Evolutionary conservation across 2,329 filamentous ascomycete genomes (phyloP).

Genomic region (Fusarium stilboides): DNA sequence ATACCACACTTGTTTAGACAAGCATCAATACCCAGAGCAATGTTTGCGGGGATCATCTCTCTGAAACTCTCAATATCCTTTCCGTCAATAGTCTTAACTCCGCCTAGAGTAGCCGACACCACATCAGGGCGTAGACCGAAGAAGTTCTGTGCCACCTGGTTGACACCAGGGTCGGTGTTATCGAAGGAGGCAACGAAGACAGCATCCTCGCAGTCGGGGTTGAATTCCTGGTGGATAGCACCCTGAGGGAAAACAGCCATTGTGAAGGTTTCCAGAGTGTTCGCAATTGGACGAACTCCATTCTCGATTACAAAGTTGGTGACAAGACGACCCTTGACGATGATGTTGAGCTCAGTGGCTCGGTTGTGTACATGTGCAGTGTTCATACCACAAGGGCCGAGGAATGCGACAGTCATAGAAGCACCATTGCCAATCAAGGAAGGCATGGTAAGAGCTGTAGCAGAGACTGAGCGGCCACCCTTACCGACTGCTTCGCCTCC

Average conservation of each 20-base stretch:
- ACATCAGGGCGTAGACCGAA: constrained; percentile 60
- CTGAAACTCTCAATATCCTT: constrained; percentile 60
- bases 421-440: too few species aligned
- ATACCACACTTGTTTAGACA: constrained; percentile 66
- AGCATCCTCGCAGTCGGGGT: constrained; percentile 63
- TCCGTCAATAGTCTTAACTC: constrained; percentile 55
- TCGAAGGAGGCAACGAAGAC: constrained; percentile 65
- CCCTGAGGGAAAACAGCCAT: constrained; percentile 66
- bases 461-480: constrained; percentile 52
- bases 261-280: constrained; percentile 57
- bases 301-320: constrained; percentile 63
- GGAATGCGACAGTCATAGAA: constrained; percentile 4
- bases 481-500: constrained; percentile 44
- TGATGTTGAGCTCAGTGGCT: constrained; percentile 63
- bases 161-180: constrained; percentile 61
- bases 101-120: constrained; percentile 57
- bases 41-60: constrained; percentile 61
- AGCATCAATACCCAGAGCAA: constrained; percentile 66
- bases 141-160: constrained; percentile 64
- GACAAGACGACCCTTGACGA: constrained; percentile 61
- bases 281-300: constrained; percentile 56
- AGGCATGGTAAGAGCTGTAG: too few species aligned
- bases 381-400: constrained; percentile 66
- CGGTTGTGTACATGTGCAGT: constrained; percentile 65
- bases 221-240: constrained; percentile 65